Base-by-base conservation (phyloP, 2,329 filamentous ascomycete genomes). In the Colletotrichum liriopes region DNA sequence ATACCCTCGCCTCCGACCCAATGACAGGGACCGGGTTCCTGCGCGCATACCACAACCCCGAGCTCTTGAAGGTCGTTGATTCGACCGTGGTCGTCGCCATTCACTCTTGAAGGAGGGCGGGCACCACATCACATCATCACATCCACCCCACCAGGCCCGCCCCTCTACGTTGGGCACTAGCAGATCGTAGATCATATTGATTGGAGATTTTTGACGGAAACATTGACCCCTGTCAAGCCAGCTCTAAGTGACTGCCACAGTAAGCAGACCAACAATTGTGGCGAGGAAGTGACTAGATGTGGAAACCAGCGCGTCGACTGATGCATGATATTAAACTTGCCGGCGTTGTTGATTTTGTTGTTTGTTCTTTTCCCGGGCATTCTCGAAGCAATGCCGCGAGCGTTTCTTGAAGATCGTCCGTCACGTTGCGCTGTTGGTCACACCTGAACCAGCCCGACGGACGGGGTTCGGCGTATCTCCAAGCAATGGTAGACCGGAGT, bases 21-120 rank as follows among this genome's bases (percentile, higher is more conserved):
- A 74, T 51, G 43, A 39, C 45, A 14, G 45, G 23, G 23, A 39
- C 51, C 45, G 18, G 43, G 65, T 72, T 62, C 72, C 72, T 74
- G 67, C 47, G 29, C 55, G 18, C 43, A 55, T 16, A 29, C 51
- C 54, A 58, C 52, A 35, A 47, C 16, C 8, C 23, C 23, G 8
- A 26, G 68, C 16, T 51, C 12, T 51, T 26, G 16, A 20, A 56
- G 49, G 66, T 65, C 55, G n/a, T 47, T 73, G 47, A 70, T 73
- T 71, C 41, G 60, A 55, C 55, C 43, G 29, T 71, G 70, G 14
- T 52, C n/a, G 59, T 51, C 58, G 65, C 45, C 65, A 23, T 45
- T 54, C 18, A 39, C 54, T 12, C 51, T 20, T 59, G 58, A 41
- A 63, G 35, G 56, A 54, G 35, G 45, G 43, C 59, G 26, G 58